Conservation (phyloP, 257 asterid genomes). For the Petrea volubilis region DNA sequence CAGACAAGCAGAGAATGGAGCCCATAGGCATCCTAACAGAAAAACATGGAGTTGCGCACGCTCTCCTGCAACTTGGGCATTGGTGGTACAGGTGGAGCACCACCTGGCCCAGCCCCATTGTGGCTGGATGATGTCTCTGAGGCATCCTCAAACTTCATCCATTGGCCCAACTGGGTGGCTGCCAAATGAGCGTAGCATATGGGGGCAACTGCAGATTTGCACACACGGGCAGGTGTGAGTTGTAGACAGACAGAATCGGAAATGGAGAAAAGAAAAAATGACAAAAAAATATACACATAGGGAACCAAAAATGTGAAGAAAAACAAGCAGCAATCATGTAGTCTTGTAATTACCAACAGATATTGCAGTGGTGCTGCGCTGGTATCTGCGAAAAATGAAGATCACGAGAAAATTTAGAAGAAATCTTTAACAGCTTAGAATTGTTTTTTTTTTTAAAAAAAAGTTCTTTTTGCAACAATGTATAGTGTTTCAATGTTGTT, state of each 20-base stretch:
- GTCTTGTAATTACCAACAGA: constrained; percentile 67
- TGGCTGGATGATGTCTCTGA: constrained; percentile 89
- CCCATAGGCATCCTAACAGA: constrained; percentile 40
- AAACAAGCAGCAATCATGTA: not conserved
- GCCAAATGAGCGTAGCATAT: constrained; percentile 94
- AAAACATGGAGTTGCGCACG: constrained; percentile 77
- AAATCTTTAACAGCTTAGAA: not conserved
- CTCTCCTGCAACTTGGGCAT: constrained; percentile 65
- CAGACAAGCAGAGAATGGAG: not conserved
- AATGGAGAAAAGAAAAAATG: not conserved
- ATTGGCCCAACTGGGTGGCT: constrained; percentile 84
- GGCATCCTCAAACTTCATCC: constrained; percentile 88
- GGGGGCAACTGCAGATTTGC: constrained; percentile 70
- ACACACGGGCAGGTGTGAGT: not conserved
- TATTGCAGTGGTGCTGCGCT: constrained; percentile 95
- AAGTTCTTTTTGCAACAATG: not conserved
- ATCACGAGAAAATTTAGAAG: not conserved
- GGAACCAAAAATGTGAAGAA: not conserved
- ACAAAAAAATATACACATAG: too few relatives aligned
- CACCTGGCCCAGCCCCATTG: constrained; percentile 58
- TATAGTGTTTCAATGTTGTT: not conserved
- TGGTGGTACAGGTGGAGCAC: constrained; percentile 60
- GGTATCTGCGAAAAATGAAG: constrained; percentile 59
- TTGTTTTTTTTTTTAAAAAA: too few relatives aligned
- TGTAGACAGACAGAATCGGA: too few relatives aligned